Evolutionary conservation across 1,284 basidiomycete genomes (phyloP).

Genomic region (Stygiomarasmius scandens): DNA sequence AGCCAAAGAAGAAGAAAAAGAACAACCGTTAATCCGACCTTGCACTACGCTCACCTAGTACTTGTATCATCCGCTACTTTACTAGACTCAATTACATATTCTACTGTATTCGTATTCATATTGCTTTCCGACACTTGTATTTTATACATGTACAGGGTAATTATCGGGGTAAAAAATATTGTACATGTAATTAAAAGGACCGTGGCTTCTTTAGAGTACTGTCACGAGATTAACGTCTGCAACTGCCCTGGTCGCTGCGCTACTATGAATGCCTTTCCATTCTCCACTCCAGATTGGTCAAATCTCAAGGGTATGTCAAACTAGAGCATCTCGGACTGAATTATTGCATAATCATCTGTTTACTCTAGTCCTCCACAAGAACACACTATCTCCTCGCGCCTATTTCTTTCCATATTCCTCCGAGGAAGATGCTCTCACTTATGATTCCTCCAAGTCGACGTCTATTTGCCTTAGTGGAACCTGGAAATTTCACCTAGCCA

Average conservation of each 20-base stretch:
- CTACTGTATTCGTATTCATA: neutral
- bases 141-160: neutral
- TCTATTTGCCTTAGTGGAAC: conserved; percentile 13
- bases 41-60: neutral
- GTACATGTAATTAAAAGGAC: neutral
- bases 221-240: neutral
- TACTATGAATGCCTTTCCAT: conserved; percentile 7
- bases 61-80: neutral
- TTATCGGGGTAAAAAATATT: neutral
- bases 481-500: conserved; percentile 12
- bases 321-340: too few species aligned
- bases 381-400: conserved; percentile 11
- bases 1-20: conserved; percentile 13
- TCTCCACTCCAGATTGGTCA: conserved; percentile 10
- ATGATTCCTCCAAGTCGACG: conserved; percentile 1
- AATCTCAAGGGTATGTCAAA: conserved; percentile 6
- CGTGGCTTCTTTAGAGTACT: neutral
- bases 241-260: neutral
- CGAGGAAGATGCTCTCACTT: conserved; percentile 10
- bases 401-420: conserved; percentile 9
- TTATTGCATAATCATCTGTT: neutral
- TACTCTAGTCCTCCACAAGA: conserved; percentile 6
- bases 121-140: conserved; percentile 13
- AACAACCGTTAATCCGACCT: conserved; percentile 7
- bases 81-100: neutral